These are phyloP conservation scores for Pseudopithomyces chartarum DNA, from an alignment of 2,329 filamentous ascomycete genomes.

Conservation along the genomic window DNA sequence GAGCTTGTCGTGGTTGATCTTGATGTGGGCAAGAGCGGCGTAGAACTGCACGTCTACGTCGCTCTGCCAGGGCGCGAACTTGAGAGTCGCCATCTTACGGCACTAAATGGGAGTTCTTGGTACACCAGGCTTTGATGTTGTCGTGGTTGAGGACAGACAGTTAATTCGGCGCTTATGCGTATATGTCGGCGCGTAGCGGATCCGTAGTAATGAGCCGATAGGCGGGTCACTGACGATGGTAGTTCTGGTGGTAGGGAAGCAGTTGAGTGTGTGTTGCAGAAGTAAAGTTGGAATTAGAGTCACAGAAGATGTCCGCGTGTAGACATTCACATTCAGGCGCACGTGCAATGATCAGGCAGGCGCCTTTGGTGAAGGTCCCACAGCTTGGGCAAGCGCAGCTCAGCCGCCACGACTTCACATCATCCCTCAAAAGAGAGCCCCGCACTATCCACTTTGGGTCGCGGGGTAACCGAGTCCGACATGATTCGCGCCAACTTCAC, in stretches of 20 bases:
- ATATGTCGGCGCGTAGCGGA: not conserved
- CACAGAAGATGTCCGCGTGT: conserved; percentile 16
- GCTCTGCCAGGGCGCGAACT: conserved; percentile 88
- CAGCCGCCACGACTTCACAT: not conserved
- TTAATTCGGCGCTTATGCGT: not conserved
- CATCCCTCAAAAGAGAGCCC: not conserved
- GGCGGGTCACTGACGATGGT: not conserved
- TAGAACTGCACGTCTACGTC: conserved; percentile 97
- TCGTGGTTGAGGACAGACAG: not conserved
- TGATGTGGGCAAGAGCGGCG: conserved; percentile 84
- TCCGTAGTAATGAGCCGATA: not conserved
- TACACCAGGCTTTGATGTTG: not conserved
- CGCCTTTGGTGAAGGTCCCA: conserved; percentile 24
- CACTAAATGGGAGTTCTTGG: not conserved
- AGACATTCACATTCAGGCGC: conserved; percentile 18
- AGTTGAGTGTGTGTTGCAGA: conserved; percentile 7
- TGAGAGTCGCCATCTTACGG: conserved; percentile 53
- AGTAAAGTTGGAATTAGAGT: conserved; percentile 18
- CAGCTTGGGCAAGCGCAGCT: conserved; percentile 10
- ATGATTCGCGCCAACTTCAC: too few relatives aligned
- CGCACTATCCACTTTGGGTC: conserved; percentile 3
- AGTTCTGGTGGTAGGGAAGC: not conserved
- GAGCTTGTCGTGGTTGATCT: conserved; percentile 96
- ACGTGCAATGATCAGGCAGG: conserved; percentile 23
- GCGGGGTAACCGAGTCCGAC: not conserved